These are phyloP conservation scores for Zygosaccharomyces pseudobailii DNA, from an alignment of 1,139 yeast genomes.

Conservation along the genomic window DNA sequence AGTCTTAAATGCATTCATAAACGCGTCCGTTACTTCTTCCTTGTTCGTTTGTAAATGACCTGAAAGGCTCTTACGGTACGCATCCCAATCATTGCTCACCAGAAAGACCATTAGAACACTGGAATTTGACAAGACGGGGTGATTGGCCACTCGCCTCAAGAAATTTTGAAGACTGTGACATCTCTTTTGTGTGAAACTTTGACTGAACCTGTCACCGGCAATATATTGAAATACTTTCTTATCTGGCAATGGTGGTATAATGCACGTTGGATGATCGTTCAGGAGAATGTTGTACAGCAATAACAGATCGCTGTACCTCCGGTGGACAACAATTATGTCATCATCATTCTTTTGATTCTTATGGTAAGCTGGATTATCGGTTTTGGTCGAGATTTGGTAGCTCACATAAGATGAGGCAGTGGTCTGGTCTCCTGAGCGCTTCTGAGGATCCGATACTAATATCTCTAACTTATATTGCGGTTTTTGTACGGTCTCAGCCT, in stretches of 20 bases:
- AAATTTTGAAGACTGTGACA: conserved; percentile 81
- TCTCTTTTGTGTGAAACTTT: conserved; percentile 76
- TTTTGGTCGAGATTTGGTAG: conserved; percentile 67
- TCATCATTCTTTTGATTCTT: conserved; percentile 38
- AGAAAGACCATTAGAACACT: conserved; percentile 70
- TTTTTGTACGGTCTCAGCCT: conserved; percentile 1
- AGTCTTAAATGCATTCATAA: conserved; percentile 87
- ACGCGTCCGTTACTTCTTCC: conserved; percentile 64
- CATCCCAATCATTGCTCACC: conserved; percentile 79
- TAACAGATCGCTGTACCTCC: conserved; percentile 80
- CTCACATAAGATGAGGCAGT: conserved; percentile 58
- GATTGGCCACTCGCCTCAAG: conserved; percentile 64
- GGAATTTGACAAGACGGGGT: conserved; percentile 66
- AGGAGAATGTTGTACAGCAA: conserved; percentile 67
- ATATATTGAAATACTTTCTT: conserved; percentile 86
- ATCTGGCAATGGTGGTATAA: conserved; percentile 92
- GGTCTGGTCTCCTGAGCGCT: conserved; percentile 76
- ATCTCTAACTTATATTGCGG: conserved; percentile 19
- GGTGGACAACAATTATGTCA: conserved; percentile 52
- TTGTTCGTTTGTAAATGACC: conserved; percentile 27
- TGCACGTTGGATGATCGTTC: conserved; percentile 76
- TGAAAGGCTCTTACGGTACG: conserved; percentile 60
- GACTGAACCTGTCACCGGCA: conserved; percentile 87
- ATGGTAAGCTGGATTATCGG: conserved; percentile 44
- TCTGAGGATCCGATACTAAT: conserved; percentile 65